phyloP scores from a whole-genome alignment of 164 flowering plant species.

The Brasenia schreberi region DNA sequence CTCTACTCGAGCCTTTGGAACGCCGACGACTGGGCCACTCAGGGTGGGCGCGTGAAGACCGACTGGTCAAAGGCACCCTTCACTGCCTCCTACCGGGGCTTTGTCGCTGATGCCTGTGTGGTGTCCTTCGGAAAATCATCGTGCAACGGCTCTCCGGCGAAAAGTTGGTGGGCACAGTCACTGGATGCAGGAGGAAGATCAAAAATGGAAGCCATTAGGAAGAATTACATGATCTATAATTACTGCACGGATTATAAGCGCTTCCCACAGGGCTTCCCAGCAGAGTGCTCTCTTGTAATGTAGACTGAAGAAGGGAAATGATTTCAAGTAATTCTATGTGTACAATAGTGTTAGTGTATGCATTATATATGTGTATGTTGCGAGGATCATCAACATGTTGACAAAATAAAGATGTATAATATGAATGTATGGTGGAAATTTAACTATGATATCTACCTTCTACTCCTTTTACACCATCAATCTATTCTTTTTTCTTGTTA shows the following conservation, averaged over 20 bases:
- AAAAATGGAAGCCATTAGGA: slow-evolving; percentile 6
- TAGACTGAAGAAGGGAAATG: not conserved
- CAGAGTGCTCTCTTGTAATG: slow-evolving; percentile 7
- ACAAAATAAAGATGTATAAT: no score
- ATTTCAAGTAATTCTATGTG: no score
- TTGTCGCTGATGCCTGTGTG: slow-evolving; percentile 10
- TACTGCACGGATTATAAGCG: slow-evolving; percentile 16
- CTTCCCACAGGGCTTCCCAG: slow-evolving; percentile 15
- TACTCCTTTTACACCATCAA: no score
- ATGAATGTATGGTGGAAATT: no score
- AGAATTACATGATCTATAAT: slow-evolving; percentile 18
- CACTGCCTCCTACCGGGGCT: slow-evolving; percentile 14
- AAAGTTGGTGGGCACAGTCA: slow-evolving; percentile 3
- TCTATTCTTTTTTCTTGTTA: no score
- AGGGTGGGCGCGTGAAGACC: slow-evolving; percentile 15
- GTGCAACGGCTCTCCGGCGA: slow-evolving; percentile 1
- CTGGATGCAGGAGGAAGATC: slow-evolving; percentile 6
- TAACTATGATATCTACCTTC: no score
- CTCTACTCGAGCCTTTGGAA: slow-evolving; percentile 18
- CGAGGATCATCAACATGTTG: not conserved
- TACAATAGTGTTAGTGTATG: no score
- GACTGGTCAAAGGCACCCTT: slow-evolving; percentile 16
- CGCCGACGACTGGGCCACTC: slow-evolving; percentile 19
- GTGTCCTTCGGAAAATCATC: slow-evolving; percentile 12
- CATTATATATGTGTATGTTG: not conserved